phyloP scores from a whole-genome alignment of 805 yeast species.

The Sporopachydermia lactativora region DNA sequence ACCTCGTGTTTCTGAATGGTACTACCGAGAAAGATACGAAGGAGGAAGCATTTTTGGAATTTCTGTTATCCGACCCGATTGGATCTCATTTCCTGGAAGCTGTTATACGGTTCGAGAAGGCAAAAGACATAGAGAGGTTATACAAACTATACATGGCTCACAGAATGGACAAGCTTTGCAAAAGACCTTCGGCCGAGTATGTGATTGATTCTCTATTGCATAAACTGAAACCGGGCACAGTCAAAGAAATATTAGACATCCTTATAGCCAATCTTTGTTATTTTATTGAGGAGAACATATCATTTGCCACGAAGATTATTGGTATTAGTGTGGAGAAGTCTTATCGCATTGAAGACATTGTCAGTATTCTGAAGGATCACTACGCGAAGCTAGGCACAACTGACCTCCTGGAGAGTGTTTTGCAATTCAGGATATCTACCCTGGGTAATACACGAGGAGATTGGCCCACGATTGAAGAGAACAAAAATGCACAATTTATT shows the following conservation, averaged over 20 bases:
- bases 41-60: conserved; percentile 54
- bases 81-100: conserved; percentile 87
- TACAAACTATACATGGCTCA: conserved; percentile 60
- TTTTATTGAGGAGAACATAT: conserved; percentile 52
- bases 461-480: conserved; percentile 87
- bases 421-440: conserved; percentile 54
- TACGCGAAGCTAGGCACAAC: conserved; percentile 8
- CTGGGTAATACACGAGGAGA: conserved; percentile 72
- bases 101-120: conserved; percentile 48
- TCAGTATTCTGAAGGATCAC: conserved; percentile 22
- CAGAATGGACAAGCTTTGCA: conserved; percentile 57
- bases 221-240: conserved; percentile 49
- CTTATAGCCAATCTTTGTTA: conserved; percentile 53
- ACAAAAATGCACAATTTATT: conserved; percentile 62
- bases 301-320: conserved; percentile 50
- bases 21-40: conserved; percentile 36
- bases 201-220: conserved; percentile 59
- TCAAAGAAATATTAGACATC: conserved; percentile 44
- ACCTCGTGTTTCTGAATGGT: conserved; percentile 38
- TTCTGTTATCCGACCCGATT: conserved; percentile 71
- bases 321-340: conserved; percentile 47
- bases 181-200: conserved; percentile 73
- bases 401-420: conserved; percentile 52
- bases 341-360: conserved; percentile 46
- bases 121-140: conserved; percentile 56